Percentiles rank a stretch among this genome's conserved stretches.
Evolutionary conservation across 1,139 yeast species (phyloP).

Genomic region (Kurtzmaniella quercitrusa): DNA sequence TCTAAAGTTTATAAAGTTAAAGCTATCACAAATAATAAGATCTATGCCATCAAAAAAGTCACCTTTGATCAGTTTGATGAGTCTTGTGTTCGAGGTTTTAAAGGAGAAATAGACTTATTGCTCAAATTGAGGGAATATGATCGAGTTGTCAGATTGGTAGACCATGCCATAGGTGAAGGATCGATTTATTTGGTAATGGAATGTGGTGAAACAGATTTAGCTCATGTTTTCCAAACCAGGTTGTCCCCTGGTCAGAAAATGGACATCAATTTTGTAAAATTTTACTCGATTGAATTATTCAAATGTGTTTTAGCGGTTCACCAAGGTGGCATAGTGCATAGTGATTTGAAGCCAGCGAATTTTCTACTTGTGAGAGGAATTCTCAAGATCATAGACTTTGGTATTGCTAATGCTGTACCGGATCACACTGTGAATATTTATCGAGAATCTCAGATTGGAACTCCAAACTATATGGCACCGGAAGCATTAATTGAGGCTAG

Average conservation of each 20-base stretch:
- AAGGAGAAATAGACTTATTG: conserved; percentile 83
- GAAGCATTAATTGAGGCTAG: conserved; percentile 76
- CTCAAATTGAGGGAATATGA: conserved; percentile 54
- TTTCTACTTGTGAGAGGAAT: conserved; percentile 83
- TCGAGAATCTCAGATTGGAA: conserved; percentile 88
- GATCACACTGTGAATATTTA: conserved; percentile 89
- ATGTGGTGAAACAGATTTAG: conserved; percentile 89
- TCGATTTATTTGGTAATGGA: conserved; percentile 82
- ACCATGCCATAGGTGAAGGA: conserved; percentile 63
- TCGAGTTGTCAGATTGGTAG: conserved; percentile 76
- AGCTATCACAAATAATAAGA: conserved; percentile 43
- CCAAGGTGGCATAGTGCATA: conserved; percentile 82
- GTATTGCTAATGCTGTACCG: conserved; percentile 91
- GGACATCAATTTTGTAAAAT: conserved; percentile 77
- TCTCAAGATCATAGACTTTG: conserved; percentile 89
- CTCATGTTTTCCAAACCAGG: conserved; percentile 69
- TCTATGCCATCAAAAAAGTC: conserved; percentile 82
- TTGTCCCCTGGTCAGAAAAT: conserved; percentile 41
- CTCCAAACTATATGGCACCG: conserved; percentile 98
- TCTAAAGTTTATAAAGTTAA: conserved; percentile 87
- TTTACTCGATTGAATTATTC: conserved; percentile 74
- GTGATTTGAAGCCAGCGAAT: conserved; percentile 94
- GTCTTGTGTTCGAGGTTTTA: conserved; percentile 67
- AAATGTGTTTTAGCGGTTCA: conserved; percentile 88
- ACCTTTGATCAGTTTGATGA: conserved; percentile 78